Base-by-base conservation (phyloP, 345 rosid species). In the Litchi chinensis region DNA sequence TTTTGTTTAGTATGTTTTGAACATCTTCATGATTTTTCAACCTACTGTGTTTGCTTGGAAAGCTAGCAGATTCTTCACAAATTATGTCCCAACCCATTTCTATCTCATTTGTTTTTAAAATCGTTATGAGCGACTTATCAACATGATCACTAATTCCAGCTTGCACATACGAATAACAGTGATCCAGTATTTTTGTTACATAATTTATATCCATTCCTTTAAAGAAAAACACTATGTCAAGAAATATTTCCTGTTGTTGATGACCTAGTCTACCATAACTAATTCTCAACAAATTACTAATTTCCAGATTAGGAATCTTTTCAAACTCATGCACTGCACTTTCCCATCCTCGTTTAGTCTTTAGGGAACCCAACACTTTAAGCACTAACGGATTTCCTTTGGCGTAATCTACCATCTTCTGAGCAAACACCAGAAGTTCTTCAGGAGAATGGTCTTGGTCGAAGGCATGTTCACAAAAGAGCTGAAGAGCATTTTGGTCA, bases 141-240 rank as follows among this genome's bases (percentile, higher is more conserved):
- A 71, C 1, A 0, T 87, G 86, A 19, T 18, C 62, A 1, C 3
- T 18, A 0, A 81, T 3, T 13, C 44, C 7, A 6, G 2, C 39
- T 69, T 9, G 2, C 0, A 6, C 22, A 64, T n/a, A 52, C 1
- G 44, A 32, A 24, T 18, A 66, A 74, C 68, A 79, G 40, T 71
- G 43, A 8, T 71, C 83, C 0, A 85, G 78, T 12, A 85, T 71
- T 50, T 54, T 54, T 54, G 13, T 72, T 22, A 85, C 82, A 26
- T 12, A 10, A 11, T 79, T 74, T 15, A 19, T 72, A 0, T 60
- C 50, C 24, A 62, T 68, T 5, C 86, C 82, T 43, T 80, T 83
- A 40, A 85, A 85, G 80, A 87, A 87, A 65, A 87, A 85, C 22
- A 86, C 88, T 74, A 89, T 85, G 64, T 87, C 90, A n/a, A 85